phyloP scores from a whole-genome alignment of 129 eudicot species.

The Chrysanthemum seticuspe region DNA sequence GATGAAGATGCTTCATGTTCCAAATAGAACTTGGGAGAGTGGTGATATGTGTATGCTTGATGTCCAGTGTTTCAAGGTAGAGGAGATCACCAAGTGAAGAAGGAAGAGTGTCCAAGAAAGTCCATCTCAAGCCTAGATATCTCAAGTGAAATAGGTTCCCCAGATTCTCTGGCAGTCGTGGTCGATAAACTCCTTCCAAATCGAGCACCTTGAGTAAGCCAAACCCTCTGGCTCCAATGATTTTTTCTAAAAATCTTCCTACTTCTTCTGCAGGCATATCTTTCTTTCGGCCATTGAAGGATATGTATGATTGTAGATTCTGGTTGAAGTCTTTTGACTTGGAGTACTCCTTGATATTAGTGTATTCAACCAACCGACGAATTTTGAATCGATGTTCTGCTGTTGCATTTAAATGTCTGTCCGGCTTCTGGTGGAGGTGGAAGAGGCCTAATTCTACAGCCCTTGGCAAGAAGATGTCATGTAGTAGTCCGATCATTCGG shows the following conservation, averaged over 20 bases:
- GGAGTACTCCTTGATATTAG: slow-evolving; percentile 23
- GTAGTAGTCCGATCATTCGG: slow-evolving; percentile 24
- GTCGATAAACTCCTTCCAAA: slow-evolving; percentile 34
- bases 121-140: slow-evolving; percentile 34
- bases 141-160: slow-evolving; percentile 30
- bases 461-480: slow-evolving; percentile 31
- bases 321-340: slow-evolving; percentile 17
- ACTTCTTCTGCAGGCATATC: slow-evolving; percentile 33
- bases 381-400: slow-evolving; percentile 19
- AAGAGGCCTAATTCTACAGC: slow-evolving; percentile 33
- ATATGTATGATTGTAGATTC: slow-evolving; percentile 31
- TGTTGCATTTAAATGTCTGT: slow-evolving; percentile 11
- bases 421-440: slow-evolving; percentile 24
- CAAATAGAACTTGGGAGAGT: slow-evolving; percentile 38
- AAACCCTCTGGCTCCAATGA: slow-evolving; percentile 31
- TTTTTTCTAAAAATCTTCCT: slow-evolving; percentile 26
- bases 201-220: slow-evolving; percentile 37
- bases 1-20: slow-evolving; percentile 33
- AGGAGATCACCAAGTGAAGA: slow-evolving; percentile 32
- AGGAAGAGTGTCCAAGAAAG: slow-evolving; percentile 38
- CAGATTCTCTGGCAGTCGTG: slow-evolving; percentile 28
- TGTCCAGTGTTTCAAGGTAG: slow-evolving; percentile 38
- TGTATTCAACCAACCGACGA: slow-evolving; percentile 30
- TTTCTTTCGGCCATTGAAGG: slow-evolving; percentile 33
- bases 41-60: slow-evolving; percentile 36